These are phyloP conservation scores for Meira miltonrushii DNA, from an alignment of 1,284 basidiomycete species.

Conservation along the genomic window DNA sequence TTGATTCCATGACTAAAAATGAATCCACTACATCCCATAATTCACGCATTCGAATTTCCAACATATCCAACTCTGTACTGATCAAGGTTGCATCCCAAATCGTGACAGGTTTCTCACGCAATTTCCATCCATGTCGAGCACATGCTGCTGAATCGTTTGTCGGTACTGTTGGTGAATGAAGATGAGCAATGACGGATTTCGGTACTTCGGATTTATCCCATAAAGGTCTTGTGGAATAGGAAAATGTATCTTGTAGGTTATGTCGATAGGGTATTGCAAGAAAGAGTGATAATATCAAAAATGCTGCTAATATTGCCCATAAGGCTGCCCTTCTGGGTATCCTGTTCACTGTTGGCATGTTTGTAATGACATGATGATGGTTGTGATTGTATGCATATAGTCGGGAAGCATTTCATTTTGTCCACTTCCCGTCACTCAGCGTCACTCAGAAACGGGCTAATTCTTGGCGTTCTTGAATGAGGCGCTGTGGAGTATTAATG, in stretches of 20 bases:
- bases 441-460: too few relatives aligned
- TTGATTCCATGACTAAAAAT: slow-evolving; percentile 66
- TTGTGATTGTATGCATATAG: too few relatives aligned
- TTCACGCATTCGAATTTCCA: slow-evolving; percentile 67
- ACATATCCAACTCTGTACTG: slow-evolving; percentile 64
- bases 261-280: slow-evolving; percentile 10
- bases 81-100: slow-evolving; percentile 24
- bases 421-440: too few relatives aligned
- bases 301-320: too few relatives aligned
- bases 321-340: too few relatives aligned
- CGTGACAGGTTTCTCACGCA: slow-evolving; percentile 11
- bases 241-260: slow-evolving; percentile 25
- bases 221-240: slow-evolving; percentile 63
- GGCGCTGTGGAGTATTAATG: too few relatives aligned
- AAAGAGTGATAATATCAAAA: too few relatives aligned
- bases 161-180: slow-evolving; percentile 59
- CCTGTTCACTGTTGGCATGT: too few relatives aligned
- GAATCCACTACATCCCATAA: slow-evolving; percentile 62
- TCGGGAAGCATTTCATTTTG: too few relatives aligned
- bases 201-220: slow-evolving; percentile 57
- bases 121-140: slow-evolving; percentile 60
- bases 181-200: slow-evolving; percentile 58
- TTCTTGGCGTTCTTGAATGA: too few relatives aligned
- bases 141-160: slow-evolving; percentile 57
- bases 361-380: too few relatives aligned